Percentiles rank a stretch among this genome's conserved stretches.
phyloP scores from a whole-genome alignment of 345 rosid species.

The Trapa incisa region DNA sequence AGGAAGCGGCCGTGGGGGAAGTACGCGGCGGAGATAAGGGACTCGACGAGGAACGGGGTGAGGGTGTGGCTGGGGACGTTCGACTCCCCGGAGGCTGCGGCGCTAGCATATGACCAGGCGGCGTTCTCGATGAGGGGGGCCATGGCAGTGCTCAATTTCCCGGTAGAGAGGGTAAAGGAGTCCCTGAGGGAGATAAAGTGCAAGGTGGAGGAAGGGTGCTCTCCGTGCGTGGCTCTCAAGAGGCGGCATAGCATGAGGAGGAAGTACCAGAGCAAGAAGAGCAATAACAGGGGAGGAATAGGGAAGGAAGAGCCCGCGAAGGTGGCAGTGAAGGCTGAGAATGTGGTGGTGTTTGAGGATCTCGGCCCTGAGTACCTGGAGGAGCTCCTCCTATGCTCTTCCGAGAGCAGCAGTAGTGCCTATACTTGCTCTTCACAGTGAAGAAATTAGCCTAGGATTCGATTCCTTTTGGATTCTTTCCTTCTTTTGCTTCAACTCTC shows the following conservation, averaged over 20 bases:
- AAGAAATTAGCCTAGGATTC: neutral
- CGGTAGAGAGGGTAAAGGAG: constrained; percentile 28
- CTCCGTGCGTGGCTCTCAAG: constrained; percentile 34
- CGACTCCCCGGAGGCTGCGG: constrained; percentile 34
- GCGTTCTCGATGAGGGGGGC: constrained; percentile 34
- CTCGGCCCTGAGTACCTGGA: constrained; percentile 31
- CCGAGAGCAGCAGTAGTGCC: constrained; percentile 12
- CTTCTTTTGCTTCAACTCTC: constrained; percentile 1
- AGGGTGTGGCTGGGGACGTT: constrained; percentile 43
- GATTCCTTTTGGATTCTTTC: neutral
- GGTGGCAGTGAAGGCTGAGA: constrained; percentile 2
- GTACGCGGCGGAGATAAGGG: constrained; percentile 39
- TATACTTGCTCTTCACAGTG: constrained; percentile 8
- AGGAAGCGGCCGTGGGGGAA: constrained; percentile 44
- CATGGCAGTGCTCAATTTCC: constrained; percentile 31
- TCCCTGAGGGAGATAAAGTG: constrained; percentile 27
- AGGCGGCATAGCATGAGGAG: constrained; percentile 26
- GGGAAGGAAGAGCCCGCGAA: neutral
- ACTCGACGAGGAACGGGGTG: constrained; percentile 29
- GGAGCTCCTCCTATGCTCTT: constrained; percentile 20
- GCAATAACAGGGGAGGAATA: neutral
- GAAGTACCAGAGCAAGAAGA: constrained; percentile 15
- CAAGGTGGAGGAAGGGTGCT: constrained; percentile 27
- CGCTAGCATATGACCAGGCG: constrained; percentile 35
- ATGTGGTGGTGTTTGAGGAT: constrained; percentile 30